Percentiles rank a stretch among this genome's conserved stretches.
Evolutionary conservation across 768 basidiomycete genomes (phyloP).

Genomic region (Trametes villosa): DNA sequence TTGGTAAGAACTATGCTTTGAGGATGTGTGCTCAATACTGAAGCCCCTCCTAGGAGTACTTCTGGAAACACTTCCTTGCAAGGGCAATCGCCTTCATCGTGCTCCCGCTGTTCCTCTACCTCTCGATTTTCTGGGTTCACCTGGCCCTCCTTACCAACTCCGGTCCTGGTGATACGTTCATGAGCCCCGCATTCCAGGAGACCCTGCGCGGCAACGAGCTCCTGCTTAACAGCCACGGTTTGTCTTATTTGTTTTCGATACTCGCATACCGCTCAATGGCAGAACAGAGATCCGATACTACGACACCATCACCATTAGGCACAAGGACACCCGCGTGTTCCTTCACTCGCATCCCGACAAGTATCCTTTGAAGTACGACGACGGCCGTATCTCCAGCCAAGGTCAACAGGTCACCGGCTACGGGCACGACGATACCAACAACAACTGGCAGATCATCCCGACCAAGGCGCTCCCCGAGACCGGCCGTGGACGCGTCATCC

Average conservation of each 20-base stretch:
- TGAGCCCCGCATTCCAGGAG: slow-evolving; percentile 98
- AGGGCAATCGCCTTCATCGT: slow-evolving; percentile 84
- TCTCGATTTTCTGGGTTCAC: slow-evolving; percentile 96
- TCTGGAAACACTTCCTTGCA: slow-evolving; percentile 87
- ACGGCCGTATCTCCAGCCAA: slow-evolving; percentile 94
- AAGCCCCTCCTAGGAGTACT: slow-evolving; percentile 67
- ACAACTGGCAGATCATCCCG: slow-evolving; percentile 93
- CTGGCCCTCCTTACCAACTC: slow-evolving; percentile 86
- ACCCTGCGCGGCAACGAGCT: slow-evolving; percentile 92
- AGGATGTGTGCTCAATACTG: not conserved
- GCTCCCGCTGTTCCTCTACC: slow-evolving; percentile 88
- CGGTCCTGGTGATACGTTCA: slow-evolving; percentile 93
- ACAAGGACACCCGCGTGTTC: slow-evolving; percentile 92
- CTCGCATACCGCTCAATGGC: not conserved
- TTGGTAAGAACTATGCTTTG: slow-evolving; percentile 55
- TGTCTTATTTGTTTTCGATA: not conserved
- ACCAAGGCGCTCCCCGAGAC: slow-evolving; percentile 94
- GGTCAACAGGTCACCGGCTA: slow-evolving; percentile 98
- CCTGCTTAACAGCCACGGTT: slow-evolving; percentile 89
- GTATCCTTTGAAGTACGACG: slow-evolving; percentile 94
- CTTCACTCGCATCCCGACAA: slow-evolving; percentile 91
- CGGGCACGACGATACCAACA: slow-evolving; percentile 92
- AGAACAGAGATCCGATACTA: slow-evolving; percentile 87
- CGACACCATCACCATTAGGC: slow-evolving; percentile 84
- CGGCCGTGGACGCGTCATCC: slow-evolving; percentile 90